Conservation (phyloP, 2,329 filamentous ascomycete genomes). For the Aspergillus oerlinghausenensis region DNA sequence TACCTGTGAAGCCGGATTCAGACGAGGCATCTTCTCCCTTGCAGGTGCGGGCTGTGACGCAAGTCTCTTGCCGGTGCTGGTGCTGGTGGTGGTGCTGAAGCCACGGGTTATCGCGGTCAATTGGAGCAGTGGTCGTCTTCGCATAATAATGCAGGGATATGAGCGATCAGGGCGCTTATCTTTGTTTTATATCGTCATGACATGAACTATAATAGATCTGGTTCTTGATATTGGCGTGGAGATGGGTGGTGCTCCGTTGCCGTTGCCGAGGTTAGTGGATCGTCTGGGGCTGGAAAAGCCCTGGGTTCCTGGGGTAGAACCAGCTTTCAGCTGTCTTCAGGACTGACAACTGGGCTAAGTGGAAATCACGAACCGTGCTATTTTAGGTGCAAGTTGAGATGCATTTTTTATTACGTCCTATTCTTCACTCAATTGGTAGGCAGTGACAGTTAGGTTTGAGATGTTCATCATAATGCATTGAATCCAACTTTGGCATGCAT, state of each 20-base stretch:
- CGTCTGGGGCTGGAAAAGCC: not conserved
- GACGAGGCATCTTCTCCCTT: constrained; percentile 8
- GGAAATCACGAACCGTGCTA: no score
- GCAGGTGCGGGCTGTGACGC: not conserved
- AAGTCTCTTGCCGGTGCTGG: not conserved
- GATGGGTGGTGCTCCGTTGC: not conserved
- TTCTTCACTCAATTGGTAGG: no score
- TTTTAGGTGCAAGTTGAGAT: no score
- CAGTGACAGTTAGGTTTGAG: not conserved
- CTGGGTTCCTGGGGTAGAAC: not conserved
- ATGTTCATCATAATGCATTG: not conserved
- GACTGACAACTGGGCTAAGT: no score
- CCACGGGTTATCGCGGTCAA: constrained; percentile 1
- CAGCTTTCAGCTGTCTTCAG: not conserved
- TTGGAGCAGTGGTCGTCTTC: constrained; percentile 1
- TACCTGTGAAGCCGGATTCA: constrained; percentile 13
- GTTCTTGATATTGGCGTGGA: not conserved
- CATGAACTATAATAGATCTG: not conserved
- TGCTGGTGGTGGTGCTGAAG: constrained; percentile 2
- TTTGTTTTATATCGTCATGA: not conserved
- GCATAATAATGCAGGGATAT: constrained; percentile 1
- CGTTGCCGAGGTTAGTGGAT: not conserved
- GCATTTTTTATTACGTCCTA: no score
- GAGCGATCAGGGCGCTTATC: not conserved
- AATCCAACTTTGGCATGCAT: not conserved